Percentiles rank a stretch among this genome's conserved stretches.
phyloP scores from a whole-genome alignment of 2,329 filamentous ascomycete genomes.

The Diaporthe vexans region DNA sequence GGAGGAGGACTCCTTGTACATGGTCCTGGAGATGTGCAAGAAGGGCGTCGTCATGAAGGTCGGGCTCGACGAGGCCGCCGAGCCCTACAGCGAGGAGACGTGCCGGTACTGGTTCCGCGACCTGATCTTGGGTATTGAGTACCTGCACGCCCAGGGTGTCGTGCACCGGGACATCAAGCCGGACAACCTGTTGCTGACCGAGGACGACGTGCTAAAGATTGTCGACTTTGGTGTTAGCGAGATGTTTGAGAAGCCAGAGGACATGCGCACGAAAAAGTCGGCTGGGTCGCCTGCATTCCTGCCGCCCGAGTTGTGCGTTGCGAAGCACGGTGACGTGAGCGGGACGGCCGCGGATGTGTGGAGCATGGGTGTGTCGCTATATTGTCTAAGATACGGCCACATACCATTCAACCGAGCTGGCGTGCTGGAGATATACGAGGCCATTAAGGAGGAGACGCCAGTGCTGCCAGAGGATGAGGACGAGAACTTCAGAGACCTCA shows the following conservation, averaged over 20 bases:
- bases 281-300: conserved; percentile 96
- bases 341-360: conserved; percentile 95
- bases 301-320: conserved; percentile 90
- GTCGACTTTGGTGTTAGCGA: conserved; percentile 99
- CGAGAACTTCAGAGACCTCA: conserved; percentile 79
- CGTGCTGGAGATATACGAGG: conserved; percentile 89
- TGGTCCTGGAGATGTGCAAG: conserved; percentile 99
- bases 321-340: conserved; percentile 87
- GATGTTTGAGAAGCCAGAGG: conserved; percentile 89
- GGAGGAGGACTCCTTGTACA: conserved; percentile 95
- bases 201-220: conserved; percentile 94
- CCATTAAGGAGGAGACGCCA: conserved; percentile 81
- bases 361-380: conserved; percentile 98
- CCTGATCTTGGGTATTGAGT: conserved; percentile 94
- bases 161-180: conserved; percentile 98
- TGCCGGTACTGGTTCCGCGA: conserved; percentile 96
- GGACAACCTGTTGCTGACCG: conserved; percentile 91
- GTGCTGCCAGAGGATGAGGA: conserved; percentile 75
- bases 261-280: conserved; percentile 94
- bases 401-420: conserved; percentile 87
- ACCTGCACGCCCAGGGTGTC: conserved; percentile 94
- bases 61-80: conserved; percentile 84
- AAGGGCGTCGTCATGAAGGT: conserved; percentile 98
- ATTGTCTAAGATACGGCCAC: conserved; percentile 89
- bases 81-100: conserved; percentile 84